Percentiles rank a stretch among this genome's conserved stretches.
Evolutionary conservation across 371 early-diverging fungal genomes (phyloP).

Genomic region (Batkoa obscura): DNA sequence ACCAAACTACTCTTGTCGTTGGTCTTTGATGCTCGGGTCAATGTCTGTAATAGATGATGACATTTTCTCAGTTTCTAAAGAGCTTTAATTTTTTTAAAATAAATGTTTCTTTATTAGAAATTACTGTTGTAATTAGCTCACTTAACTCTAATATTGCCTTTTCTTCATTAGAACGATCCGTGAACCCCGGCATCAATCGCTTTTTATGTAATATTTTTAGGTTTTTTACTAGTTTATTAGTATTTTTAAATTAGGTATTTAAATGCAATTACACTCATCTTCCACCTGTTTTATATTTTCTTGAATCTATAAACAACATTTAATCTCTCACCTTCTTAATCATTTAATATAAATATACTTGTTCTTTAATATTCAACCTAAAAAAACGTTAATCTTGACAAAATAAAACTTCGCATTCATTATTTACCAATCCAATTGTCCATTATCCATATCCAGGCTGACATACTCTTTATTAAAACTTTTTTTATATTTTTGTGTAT

Average conservation of each 20-base stretch:
- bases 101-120: neutral
- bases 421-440: neutral
- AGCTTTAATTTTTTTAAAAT: neutral
- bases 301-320: constrained; percentile 10
- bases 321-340: constrained; percentile 14
- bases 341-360: constrained; percentile 23
- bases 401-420: neutral
- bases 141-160: constrained; percentile 65
- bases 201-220: constrained; percentile 77
- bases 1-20: constrained; percentile 24
- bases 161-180: constrained; percentile 70
- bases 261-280: constrained; percentile 30
- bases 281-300: constrained; percentile 30
- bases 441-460: neutral
- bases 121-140: constrained; percentile 58
- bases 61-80: constrained; percentile 60
- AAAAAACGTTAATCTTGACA: neutral
- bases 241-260: neutral
- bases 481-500: neutral
- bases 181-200: constrained; percentile 83
- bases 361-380: constrained; percentile 78
- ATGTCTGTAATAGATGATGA: constrained; percentile 58
- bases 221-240: constrained; percentile 32
- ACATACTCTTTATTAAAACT: neutral
- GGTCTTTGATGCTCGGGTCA: constrained; percentile 22